Conservation (phyloP, 108 stramenopile genomes). For the Cyclostephanos invisitatus region DNA sequence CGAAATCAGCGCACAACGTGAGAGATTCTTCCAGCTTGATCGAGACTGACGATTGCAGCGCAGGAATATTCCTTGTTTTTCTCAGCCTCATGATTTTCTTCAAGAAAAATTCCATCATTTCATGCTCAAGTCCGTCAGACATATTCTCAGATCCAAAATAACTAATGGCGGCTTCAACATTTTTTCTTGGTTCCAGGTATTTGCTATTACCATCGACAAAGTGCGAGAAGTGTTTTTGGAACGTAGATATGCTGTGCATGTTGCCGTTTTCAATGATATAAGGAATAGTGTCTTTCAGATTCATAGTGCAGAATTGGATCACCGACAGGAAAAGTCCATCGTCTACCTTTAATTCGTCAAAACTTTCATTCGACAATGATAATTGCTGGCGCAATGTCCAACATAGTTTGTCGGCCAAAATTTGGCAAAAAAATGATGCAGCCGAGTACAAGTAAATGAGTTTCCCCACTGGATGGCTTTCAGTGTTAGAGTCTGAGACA, state of each 20-base stretch:
- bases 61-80: conserved; percentile 1
- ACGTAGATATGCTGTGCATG: conserved; percentile 6
- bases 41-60: conserved; percentile 1
- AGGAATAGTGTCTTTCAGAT: conserved; percentile 8
- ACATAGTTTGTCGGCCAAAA: conserved; percentile 27
- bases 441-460: conserved; percentile 39
- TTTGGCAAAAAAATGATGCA: conserved; percentile 20
- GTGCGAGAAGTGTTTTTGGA: conserved; percentile 28
- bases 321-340: conserved; percentile 26
- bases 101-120: conserved; percentile 34
- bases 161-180: background rate
- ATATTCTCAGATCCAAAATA: background rate
- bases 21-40: conserved; percentile 24
- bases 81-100: conserved; percentile 30
- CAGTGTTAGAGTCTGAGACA: background rate
- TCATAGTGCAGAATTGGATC: conserved; percentile 39
- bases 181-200: conserved; percentile 16
- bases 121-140: conserved; percentile 13
- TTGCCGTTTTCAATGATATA: conserved; percentile 29
- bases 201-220: conserved; percentile 17
- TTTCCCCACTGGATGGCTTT: conserved; percentile 12
- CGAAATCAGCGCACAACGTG: conserved; percentile 25
- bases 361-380: conserved; percentile 1
- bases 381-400: background rate
- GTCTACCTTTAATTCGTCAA: conserved; percentile 4